Percentiles rank a stretch among this genome's conserved stretches.
These are phyloP conservation scores for Acacia pycnantha DNA, from an alignment of 331 rosid genomes.

Conservation along the genomic window DNA sequence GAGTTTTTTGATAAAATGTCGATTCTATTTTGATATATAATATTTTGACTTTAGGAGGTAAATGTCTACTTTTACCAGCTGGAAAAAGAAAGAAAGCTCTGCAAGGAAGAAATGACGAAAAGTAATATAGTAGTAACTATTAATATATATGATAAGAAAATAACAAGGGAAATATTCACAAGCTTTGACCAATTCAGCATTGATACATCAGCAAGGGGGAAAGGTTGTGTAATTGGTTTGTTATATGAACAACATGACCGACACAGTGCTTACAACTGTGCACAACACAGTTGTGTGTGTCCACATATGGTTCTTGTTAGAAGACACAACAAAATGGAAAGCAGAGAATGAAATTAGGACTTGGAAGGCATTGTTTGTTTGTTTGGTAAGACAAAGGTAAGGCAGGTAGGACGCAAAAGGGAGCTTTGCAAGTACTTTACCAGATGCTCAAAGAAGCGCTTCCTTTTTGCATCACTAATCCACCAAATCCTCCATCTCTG, in stretches of 20 bases:
- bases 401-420: conserved; percentile 45
- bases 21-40: neutral
- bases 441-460: conserved; percentile 49
- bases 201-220: conserved; percentile 7
- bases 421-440: conserved; percentile 43
- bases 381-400: conserved; percentile 28
- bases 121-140: neutral
- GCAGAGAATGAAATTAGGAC: conserved; percentile 19
- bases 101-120: conserved; percentile 4
- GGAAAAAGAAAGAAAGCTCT: neutral
- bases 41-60: neutral
- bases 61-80: neutral
- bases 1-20: neutral
- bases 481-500: conserved; percentile 45
- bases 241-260: neutral
- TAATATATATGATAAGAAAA: neutral
- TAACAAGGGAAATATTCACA: neutral
- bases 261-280: neutral
- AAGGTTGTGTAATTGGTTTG: neutral
- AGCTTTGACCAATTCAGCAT: neutral
- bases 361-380: conserved; percentile 28
- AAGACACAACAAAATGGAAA: conserved; percentile 1
- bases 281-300: neutral
- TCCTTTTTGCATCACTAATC: conserved; percentile 56
- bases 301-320: neutral